Percentiles rank a stretch among this genome's conserved stretches.
Evolutionary conservation across 1,139 yeast species (phyloP).

Genomic region (Zygoascus hellenicus): DNA sequence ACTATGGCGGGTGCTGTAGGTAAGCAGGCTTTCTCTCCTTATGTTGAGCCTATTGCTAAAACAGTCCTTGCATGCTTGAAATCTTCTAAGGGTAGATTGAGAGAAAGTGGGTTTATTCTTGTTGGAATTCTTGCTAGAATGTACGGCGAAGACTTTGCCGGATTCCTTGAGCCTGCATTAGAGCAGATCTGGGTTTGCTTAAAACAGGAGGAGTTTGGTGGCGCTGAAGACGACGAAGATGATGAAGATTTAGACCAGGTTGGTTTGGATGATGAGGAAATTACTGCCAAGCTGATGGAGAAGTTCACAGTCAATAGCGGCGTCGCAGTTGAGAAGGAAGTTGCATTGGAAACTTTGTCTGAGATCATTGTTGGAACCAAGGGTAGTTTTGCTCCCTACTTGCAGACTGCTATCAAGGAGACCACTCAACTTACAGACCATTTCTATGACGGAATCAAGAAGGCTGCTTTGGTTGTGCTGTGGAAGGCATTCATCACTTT

Average conservation of each 20-base stretch:
- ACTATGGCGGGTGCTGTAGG: conserved; percentile 98
- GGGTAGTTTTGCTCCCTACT: conserved; percentile 68
- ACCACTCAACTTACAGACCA: conserved; percentile 72
- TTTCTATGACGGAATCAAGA: conserved; percentile 83
- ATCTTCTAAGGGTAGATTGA: conserved; percentile 74
- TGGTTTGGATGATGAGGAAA: conserved; percentile 39
- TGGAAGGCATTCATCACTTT: conserved; percentile 80
- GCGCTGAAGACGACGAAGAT: conserved; percentile 33
- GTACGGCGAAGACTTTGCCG: conserved; percentile 83
- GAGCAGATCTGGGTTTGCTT: conserved; percentile 82
- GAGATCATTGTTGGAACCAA: conserved; percentile 87
- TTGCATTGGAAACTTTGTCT: conserved; percentile 87
- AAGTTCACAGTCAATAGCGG: conserved; percentile 74
- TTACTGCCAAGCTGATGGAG: conserved; percentile 51
- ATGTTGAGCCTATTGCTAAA: conserved; percentile 82
- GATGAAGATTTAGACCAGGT: conserved; percentile 24
- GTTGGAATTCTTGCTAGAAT: conserved; percentile 93
- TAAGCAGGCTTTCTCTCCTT: conserved; percentile 75
- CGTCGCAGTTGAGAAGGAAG: conserved; percentile 93
- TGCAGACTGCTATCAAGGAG: conserved; percentile 62
- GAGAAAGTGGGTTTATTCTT: conserved; percentile 95
- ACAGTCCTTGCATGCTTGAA: conserved; percentile 79
- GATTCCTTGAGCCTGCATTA: conserved; percentile 73
- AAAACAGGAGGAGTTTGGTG: conserved; percentile 52
- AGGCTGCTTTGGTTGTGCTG: conserved; percentile 72